A percentile compares a stretch with the other conserved stretches of the same genome.
These are phyloP conservation scores for Macrophomina tecta DNA, from an alignment of 2,329 filamentous ascomycete genomes.

Conservation along the genomic window DNA sequence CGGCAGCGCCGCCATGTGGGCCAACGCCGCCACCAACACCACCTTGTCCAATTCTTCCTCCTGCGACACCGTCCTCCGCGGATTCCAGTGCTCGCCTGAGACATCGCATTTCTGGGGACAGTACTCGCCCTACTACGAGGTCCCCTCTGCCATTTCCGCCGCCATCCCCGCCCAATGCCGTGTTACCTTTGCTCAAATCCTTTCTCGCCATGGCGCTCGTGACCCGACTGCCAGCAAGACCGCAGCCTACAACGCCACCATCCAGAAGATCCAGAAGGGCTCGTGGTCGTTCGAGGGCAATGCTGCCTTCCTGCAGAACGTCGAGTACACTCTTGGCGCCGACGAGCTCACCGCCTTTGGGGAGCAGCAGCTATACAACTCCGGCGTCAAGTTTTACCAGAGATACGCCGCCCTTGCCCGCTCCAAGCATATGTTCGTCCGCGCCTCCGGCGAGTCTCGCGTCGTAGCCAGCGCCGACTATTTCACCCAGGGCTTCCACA, in stretches of 20 bases:
- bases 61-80: constrained; percentile 62
- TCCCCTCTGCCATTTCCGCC: constrained; percentile 68
- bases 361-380: constrained; percentile 72
- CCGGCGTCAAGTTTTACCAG: constrained; percentile 75
- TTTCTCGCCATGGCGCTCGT: constrained; percentile 85
- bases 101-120: constrained; percentile 80
- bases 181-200: constrained; percentile 78
- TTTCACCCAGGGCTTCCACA: constrained; percentile 74
- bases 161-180: constrained; percentile 70
- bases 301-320: constrained; percentile 74
- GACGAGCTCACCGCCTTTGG: constrained; percentile 74
- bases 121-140: constrained; percentile 83
- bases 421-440: constrained; percentile 69
- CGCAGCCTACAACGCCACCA: constrained; percentile 64
- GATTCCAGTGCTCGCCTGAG: constrained; percentile 67
- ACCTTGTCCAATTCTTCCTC: constrained; percentile 32
- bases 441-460: constrained; percentile 71
- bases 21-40: background rate
- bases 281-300: constrained; percentile 61
- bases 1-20: constrained; percentile 14
- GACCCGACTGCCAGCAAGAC: constrained; percentile 77
- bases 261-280: constrained; percentile 69
- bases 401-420: constrained; percentile 71
- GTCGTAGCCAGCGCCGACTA: constrained; percentile 77
- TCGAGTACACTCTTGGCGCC: constrained; percentile 72